Conservation (phyloP, 805 yeast genomes). For the Henningerozyma blattae region DNA sequence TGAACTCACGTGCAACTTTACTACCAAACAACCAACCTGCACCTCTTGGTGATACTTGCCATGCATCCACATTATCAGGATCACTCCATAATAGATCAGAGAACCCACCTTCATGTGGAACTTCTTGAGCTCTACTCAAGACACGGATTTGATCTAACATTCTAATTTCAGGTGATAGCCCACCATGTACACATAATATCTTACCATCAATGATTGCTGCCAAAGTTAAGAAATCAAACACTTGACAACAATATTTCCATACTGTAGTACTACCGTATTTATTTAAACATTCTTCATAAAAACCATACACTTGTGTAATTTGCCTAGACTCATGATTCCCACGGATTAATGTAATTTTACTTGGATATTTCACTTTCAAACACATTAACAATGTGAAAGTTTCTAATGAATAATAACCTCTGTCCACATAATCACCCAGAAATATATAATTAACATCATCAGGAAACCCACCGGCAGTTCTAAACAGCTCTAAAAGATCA, state of each 20-base stretch:
- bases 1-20: slow-evolving; percentile 88
- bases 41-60: slow-evolving; percentile 98
- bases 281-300: slow-evolving; percentile 88
- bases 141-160: slow-evolving; percentile 96
- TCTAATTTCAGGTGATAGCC: slow-evolving; percentile 91
- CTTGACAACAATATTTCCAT: slow-evolving; percentile 95
- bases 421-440: slow-evolving; percentile 91
- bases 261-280: slow-evolving; percentile 92
- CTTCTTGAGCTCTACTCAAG: slow-evolving; percentile 90
- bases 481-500: slow-evolving; percentile 79
- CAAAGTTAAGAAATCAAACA: slow-evolving; percentile 82
- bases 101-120: slow-evolving; percentile 98
- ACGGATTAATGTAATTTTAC: slow-evolving; percentile 76
- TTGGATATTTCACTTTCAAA: slow-evolving; percentile 78
- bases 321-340: slow-evolving; percentile 98
- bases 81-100: slow-evolving; percentile 97
- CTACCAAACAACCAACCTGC: slow-evolving; percentile 98
- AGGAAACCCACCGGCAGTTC: slow-evolving; percentile 90
- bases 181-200: slow-evolving; percentile 94
- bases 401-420: slow-evolving; percentile 93
- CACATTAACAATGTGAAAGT: slow-evolving; percentile 92
- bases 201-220: slow-evolving; percentile 96
- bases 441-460: slow-evolving; percentile 72
- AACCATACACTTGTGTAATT: slow-evolving; percentile 97
- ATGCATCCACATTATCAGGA: slow-evolving; percentile 93